Base-by-base conservation (phyloP, 1,139 yeast species). In the Eremothecium sinecaudum region DNA sequence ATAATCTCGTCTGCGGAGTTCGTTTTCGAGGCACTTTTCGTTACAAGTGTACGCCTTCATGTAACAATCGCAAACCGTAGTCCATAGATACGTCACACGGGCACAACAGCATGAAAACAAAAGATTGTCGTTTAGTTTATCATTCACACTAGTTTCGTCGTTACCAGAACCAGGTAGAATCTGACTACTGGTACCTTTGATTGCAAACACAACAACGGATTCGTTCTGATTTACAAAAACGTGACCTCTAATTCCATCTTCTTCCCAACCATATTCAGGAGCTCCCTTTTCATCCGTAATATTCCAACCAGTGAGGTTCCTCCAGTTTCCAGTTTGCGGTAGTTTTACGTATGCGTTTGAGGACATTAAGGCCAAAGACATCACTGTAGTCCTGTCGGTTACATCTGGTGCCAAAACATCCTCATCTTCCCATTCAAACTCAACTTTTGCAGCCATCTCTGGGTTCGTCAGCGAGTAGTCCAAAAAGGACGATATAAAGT, bases 21-120 rank as follows among this genome's bases (percentile, higher is more conserved):
- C 94, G 32, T 64, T 65, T 54, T 87, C 97, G 20, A 92, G 62
- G 50, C 99, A 90, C 41, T 71, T 73, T 56, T 84, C 92, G 56
- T 84, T 79, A 58, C 99, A 90, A 0, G 93, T 83, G 56, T 83
- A 84, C 0, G 94, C 73, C 38, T 73, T 75, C 42, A 77, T 75
- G 53, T 79, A 87, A 55, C 99, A 90, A 58, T 86, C 96, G 59
- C 99, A 90, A 1, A 87, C 97, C 0, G 97, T 82, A 6, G 78
- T 75, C 98, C 98, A 92, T 59, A 84, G 62, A 48, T 86, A 87
- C 37, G 92, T 75, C 5, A 90, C 79, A 24, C 97, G 68, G 1
- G 96, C 98, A 62, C 99, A 90, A 58, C 99, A 90, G 57, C 99
- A 90, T 12, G 94, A 82, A 55, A 90, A 90, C 29, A 90, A 60